Base-by-base conservation (phyloP, 352 stramenopile genomes). In the Bremia lactucae region DNA sequence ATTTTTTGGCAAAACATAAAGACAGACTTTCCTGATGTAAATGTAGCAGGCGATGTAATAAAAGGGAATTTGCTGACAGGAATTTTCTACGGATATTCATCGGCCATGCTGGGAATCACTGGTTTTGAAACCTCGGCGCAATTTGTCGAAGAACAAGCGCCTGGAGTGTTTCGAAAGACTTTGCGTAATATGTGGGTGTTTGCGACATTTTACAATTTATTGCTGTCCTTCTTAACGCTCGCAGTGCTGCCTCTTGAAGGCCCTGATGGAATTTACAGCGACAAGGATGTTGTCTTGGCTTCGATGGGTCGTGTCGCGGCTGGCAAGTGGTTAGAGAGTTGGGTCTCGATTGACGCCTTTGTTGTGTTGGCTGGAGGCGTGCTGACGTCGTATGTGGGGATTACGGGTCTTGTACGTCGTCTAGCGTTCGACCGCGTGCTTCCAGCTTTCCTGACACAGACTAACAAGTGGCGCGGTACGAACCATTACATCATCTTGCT, bases 61-160 rank as follows among this genome's bases (percentile, higher is more conserved):
- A 62, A 80, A 31, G 71, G 72, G 13, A 82, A 76, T 34, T 18
- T 79, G 22, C 25, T 72, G 20, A 81, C 68, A 0, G 76, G 72
- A 3, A 62, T 87, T 18, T 87, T 87, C 48, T 94, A 82, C 38
- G 82, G 82, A 29, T 87, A 83, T 39, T 72, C 62, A 20, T 77
- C 70, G 8, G 83, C 85, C 2, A 94, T 96, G 78, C 63, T 96
- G 14, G 87, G 87, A 38, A 87, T 96, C 42, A 91, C 73, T 10
- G 87, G 87, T 18, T 96, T 96, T 42, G 87, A 96, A 62, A 94
- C 77, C 0, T 88, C 73, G 35, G 80, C 81, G 4, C 83, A 96
- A 51, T 95, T 95, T 65, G 79, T 96, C 9, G 83, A 96, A 53
- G 76, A 94, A 61, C 83, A 95, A 56, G 64, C 68, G 20, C 64